These are phyloP conservation scores for Gossypium stocksii DNA, from an alignment of 345 rosid species.

Conservation along the genomic window DNA sequence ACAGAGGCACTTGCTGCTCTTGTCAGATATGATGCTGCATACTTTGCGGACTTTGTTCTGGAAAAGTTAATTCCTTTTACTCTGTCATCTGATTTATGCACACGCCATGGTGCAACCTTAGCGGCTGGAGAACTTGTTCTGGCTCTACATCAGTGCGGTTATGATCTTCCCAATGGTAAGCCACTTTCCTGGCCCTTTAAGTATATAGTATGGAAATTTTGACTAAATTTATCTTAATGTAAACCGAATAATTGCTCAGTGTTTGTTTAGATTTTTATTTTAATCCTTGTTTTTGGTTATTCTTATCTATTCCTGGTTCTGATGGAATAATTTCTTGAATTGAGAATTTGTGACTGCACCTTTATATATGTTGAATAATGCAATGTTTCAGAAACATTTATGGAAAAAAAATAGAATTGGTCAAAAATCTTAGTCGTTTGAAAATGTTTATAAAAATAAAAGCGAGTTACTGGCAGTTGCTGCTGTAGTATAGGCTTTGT, in stretches of 20 bases:
- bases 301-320: constrained; percentile 13
- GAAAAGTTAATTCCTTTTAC: constrained; percentile 74
- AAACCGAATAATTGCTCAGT: not conserved
- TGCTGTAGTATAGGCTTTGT: not conserved
- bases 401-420: not conserved
- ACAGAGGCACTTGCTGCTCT: constrained; percentile 85
- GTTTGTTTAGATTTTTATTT: constrained; percentile 1
- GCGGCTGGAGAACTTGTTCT: constrained; percentile 79
- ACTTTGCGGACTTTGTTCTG: constrained; percentile 59
- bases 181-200: constrained; percentile 24
- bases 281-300: constrained; percentile 6
- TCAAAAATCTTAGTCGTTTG: not conserved
- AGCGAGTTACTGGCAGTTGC: not conserved
- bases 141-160: constrained; percentile 60
- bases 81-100: constrained; percentile 84
- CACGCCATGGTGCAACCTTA: constrained; percentile 92
- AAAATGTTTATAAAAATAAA: not conserved
- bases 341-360: not conserved
- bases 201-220: constrained; percentile 4
- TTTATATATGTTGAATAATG: not conserved
- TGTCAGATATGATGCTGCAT: constrained; percentile 69
- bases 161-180: constrained; percentile 60
- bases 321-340: not conserved
- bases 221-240: not conserved
- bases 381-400: constrained; percentile 3